A percentile compares a stretch with the other conserved stretches of the same genome.
Evolutionary conservation across 805 yeast species (phyloP).

Genomic region (Starmerella sirachaensis): DNA sequence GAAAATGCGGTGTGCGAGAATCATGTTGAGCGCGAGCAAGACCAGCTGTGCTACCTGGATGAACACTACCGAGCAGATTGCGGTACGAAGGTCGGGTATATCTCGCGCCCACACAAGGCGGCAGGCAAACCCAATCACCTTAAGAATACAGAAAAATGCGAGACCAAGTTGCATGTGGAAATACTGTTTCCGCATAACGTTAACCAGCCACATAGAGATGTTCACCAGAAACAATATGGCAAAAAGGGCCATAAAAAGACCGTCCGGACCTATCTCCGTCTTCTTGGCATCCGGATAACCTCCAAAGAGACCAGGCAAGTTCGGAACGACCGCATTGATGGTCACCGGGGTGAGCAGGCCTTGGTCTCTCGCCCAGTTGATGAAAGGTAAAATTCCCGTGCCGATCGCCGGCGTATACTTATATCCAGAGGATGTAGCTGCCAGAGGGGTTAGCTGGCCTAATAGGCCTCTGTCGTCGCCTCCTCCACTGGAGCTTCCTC

Average conservation of each 20-base stretch:
- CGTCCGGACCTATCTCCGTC: constrained; percentile 48
- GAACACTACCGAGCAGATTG: constrained; percentile 47
- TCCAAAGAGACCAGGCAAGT: constrained; percentile 40
- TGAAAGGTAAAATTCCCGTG: constrained; percentile 24
- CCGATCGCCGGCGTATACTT: constrained; percentile 21
- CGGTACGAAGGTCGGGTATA: constrained; percentile 35
- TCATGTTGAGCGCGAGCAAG: constrained; percentile 46
- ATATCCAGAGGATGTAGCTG: constrained; percentile 15
- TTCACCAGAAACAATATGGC: constrained; percentile 39
- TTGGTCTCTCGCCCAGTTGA: constrained; percentile 15
- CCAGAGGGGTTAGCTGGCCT: constrained; percentile 15
- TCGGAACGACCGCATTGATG: constrained; percentile 19
- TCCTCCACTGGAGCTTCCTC: constrained; percentile 7
- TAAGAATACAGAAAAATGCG: constrained; percentile 40
- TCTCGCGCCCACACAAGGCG: constrained; percentile 51
- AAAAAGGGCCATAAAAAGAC: constrained; percentile 45
- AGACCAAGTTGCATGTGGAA: constrained; percentile 46
- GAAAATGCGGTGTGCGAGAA: constrained; percentile 59
- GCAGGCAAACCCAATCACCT: constrained; percentile 47
- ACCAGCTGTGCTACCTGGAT: constrained; percentile 47
- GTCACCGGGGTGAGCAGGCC: constrained; percentile 15
- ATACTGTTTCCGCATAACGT: constrained; percentile 45
- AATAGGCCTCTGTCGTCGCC: constrained; percentile 15
- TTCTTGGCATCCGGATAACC: constrained; percentile 32
- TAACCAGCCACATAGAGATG: constrained; percentile 35